A percentile compares a stretch with the other conserved stretches of the same genome.
Conservation (phyloP, 2,329 filamentous ascomycete genomes). For the Nemania diffusa region DNA sequence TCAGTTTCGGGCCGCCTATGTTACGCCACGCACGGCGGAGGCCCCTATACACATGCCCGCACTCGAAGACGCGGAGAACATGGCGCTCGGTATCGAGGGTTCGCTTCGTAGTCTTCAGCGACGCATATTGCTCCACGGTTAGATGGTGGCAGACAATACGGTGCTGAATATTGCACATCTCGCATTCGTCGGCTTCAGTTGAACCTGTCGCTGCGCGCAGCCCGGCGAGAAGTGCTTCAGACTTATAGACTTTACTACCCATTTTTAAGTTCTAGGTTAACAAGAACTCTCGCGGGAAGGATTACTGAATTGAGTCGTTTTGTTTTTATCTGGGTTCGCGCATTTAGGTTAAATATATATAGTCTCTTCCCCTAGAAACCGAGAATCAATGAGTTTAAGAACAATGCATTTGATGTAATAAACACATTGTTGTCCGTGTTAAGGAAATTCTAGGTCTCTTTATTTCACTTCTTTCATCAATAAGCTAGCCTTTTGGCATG, state of each 20-base stretch:
- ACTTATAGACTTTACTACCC: not conserved
- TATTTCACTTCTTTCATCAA: not conserved
- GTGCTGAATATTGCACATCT: constrained; percentile 7
- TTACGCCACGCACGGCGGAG: not conserved
- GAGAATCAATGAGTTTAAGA: not conserved
- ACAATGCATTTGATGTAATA: not conserved
- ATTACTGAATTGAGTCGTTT: not conserved
- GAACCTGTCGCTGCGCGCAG: constrained; percentile 10
- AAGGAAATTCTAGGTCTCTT: too few relatives aligned
- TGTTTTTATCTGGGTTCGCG: not conserved
- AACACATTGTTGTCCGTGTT: not conserved
- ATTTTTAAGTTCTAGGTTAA: not conserved
- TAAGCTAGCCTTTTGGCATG: not conserved
- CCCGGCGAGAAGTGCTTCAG: not conserved
- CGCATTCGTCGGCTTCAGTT: constrained; percentile 6
- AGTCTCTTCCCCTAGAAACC: not conserved
- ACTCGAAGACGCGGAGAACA: constrained; percentile 19
- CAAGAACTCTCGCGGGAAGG: too few relatives aligned
- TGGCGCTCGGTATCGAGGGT: not conserved
- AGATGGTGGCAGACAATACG: constrained; percentile 11
- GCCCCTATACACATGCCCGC: constrained; percentile 19
- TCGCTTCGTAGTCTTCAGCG: constrained; percentile 20
- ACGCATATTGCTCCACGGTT: constrained; percentile 18
- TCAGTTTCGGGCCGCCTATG: constrained; percentile 8
- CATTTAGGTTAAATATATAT: not conserved